phyloP scores from a whole-genome alignment of 352 stramenopile genomes.

The Globisporangium cylindrosporum region DNA sequence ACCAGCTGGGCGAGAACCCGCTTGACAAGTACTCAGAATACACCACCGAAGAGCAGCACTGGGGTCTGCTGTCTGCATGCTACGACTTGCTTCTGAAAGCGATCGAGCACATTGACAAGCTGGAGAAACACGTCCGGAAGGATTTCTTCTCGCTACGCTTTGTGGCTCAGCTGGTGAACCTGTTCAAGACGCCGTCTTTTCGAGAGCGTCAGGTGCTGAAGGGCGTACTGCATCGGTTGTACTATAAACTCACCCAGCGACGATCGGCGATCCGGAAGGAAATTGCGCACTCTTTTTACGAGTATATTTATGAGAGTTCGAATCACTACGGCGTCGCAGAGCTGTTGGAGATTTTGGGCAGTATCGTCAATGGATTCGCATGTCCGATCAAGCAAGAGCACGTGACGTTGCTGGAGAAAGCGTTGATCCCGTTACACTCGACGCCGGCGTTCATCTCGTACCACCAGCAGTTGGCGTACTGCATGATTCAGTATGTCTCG shows the following conservation, averaged over 20 bases:
- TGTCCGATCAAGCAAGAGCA: slow-evolving; percentile 89
- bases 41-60: slow-evolving; percentile 78
- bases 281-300: slow-evolving; percentile 87
- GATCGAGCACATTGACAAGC: slow-evolving; percentile 88
- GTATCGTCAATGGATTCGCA: slow-evolving; percentile 89
- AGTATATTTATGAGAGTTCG: slow-evolving; percentile 92
- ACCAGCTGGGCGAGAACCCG: slow-evolving; percentile 53
- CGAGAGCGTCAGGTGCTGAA: slow-evolving; percentile 86
- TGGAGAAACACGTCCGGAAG: slow-evolving; percentile 85
- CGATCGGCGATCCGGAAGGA: slow-evolving; percentile 85
- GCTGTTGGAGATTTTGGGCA: slow-evolving; percentile 84
- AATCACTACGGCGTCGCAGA: slow-evolving; percentile 88
- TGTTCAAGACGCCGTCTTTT: slow-evolving; percentile 88
- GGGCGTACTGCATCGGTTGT: slow-evolving; percentile 82
- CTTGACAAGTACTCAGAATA: slow-evolving; percentile 87
- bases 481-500: slow-evolving; percentile 89
- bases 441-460: slow-evolving; percentile 86
- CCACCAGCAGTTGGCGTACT: slow-evolving; percentile 87
- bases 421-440: slow-evolving; percentile 83
- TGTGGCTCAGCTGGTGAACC: slow-evolving; percentile 72
- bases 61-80: slow-evolving; percentile 73
- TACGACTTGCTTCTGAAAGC: slow-evolving; percentile 83
- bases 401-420: slow-evolving; percentile 80
- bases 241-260: slow-evolving; percentile 90
- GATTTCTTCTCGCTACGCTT: slow-evolving; percentile 84